Base-by-base conservation (phyloP, 1,284 basidiomycete genomes). In the Schizophyllum amplum region DNA sequence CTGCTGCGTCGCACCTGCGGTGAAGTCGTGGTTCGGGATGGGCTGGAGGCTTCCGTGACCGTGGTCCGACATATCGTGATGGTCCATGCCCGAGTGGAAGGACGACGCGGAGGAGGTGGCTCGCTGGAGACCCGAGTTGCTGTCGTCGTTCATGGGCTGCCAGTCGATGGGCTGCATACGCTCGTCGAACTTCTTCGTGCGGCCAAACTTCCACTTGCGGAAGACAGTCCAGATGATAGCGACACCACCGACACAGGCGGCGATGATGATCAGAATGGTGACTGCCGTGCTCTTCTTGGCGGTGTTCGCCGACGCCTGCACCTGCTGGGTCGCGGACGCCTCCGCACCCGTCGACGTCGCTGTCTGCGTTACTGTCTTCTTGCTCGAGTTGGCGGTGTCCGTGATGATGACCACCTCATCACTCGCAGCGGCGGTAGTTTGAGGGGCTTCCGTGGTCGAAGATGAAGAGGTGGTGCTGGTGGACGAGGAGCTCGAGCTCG, bases 201-300 rank as follows among this genome's bases (percentile, higher is more conserved):
- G 84, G 60, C 81, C 82, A 65, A 94, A 83, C 75, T 94, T 94
- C 88, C 88, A 92, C 72, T 93, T 94, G 74, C 92, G 86, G 78
- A 94, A 90, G 65, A 91, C 75, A 42, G 91, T 94, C 89, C 89
- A 94, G 61, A 86, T 77, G 62, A 92, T 81, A 55, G 79, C 78
- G 33, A 84, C 70, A 47, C 80, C 83, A 61, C 84, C 92, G 50
- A 92, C 67, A 50, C 79, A 82, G 4, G 83, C 77, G 7, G 83
- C 89, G 53, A 90, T 75, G 48, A 84, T 82, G 62, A 91, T 85
- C 64, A 94, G 75, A 52, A 83, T 76, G 23, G 87, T 91, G 57
- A 91, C 67, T 4, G 87, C 83, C 22, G 84, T 84, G 61, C 84
- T 76, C 46, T 86, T 82, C 52, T 78, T 76, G 64, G 77, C 79